A percentile compares a stretch with the other conserved stretches of the same genome.
phyloP scores from a whole-genome alignment of 768 basidiomycete genomes.

The Pleurotus salmoneostramineus region DNA sequence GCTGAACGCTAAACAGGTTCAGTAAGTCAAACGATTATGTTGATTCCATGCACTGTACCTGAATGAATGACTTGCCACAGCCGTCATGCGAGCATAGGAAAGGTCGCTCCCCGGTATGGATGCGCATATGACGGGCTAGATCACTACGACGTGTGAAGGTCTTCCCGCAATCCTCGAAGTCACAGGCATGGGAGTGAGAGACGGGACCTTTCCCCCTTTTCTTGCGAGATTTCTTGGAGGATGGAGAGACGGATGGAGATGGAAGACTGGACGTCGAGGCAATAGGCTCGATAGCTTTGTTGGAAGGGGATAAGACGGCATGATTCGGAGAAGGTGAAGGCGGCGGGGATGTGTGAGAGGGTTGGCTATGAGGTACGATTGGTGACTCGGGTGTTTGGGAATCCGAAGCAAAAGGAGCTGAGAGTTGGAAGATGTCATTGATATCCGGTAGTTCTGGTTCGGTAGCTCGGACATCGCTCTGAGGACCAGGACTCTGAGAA shows the following conservation, averaged over 20 bases:
- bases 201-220: neutral
- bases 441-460: constrained; percentile 66
- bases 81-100: constrained; percentile 68
- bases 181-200: constrained; percentile 57
- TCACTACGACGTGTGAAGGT: constrained; percentile 82
- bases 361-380: constrained; percentile 40
- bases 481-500: constrained; percentile 25
- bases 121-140: constrained; percentile 79
- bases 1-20: constrained; percentile 66
- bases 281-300: constrained; percentile 33
- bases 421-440: constrained; percentile 70
- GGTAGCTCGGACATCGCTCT: constrained; percentile 40
- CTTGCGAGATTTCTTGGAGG: constrained; percentile 22
- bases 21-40: constrained; percentile 11
- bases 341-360: constrained; percentile 21
- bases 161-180: constrained; percentile 72
- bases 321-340: constrained; percentile 16
- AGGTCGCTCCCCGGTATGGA: constrained; percentile 88
- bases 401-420: constrained; percentile 62
- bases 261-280: constrained; percentile 49
- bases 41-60: constrained; percentile 42
- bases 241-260: constrained; percentile 17
- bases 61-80: constrained; percentile 90
- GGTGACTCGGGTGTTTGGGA: constrained; percentile 45
- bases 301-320: constrained; percentile 32